Base-by-base conservation (phyloP, 2,329 filamentous ascomycete species). In the Colletotrichum melonis region DNA sequence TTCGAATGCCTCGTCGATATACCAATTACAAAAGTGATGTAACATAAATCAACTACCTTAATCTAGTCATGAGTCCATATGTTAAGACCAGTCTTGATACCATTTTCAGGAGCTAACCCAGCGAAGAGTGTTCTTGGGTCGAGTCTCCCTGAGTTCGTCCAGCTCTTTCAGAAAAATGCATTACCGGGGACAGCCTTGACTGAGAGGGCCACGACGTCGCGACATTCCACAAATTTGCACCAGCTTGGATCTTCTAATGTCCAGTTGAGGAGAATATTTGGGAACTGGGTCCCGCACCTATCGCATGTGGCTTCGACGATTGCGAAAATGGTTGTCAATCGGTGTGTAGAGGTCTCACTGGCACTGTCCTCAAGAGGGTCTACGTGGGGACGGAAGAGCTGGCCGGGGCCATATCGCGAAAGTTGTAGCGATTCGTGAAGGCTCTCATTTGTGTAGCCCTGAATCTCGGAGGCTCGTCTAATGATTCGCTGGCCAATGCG, bases 121-220 rank as follows among this genome's bases (percentile, higher is more conserved):
- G 59, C 52, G 26, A 65, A 59, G 1, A 32, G 56, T 5, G 59
- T 69, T 6, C 67, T 28, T 0, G 5, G 12, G n/a, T 69, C 59
- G 1, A 64, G 26, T 11, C 28, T 49, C 8, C 59, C 52, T 0
- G 24, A 11, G n/a, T 64, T 69, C 14, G 63, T 60, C 32, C 32
- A 69, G 11, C 60, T 69, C 67, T 69, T 65, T 54, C 67, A 69
- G 9, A 64, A 69, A 1, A 69, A 1, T 0, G 67, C 59, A 19
- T 69, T 69, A 1, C 67, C 52, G 5, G 67, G 24, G 7, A 69
- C 38, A 6, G 67, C 67, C 16, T 57, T 69, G 0, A 69, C 35
- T 1, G 59, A 58, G 3, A 69, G 4, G 2, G 59, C 59, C 5
- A 52, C 35, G 2, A 16, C 19, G 1, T 69, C 63, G 1, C 57